These are phyloP conservation scores for Avena insularis DNA, from an alignment of 176 grass and related monocot species.

Conservation along the genomic window DNA sequence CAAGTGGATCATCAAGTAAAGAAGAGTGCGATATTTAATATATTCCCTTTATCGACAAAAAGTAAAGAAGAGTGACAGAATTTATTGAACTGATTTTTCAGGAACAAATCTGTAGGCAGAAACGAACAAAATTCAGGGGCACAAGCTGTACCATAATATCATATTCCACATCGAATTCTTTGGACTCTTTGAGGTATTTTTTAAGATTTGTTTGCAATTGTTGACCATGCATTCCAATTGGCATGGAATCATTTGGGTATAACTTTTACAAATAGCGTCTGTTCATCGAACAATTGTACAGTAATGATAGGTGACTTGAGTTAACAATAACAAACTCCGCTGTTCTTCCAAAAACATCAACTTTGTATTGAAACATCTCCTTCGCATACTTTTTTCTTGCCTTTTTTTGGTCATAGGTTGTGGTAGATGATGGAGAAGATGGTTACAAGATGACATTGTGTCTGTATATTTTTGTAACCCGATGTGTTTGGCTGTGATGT, in stretches of 20 bases:
- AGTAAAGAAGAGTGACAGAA: not conserved
- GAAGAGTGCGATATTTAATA: not conserved
- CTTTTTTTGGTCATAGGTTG: not conserved
- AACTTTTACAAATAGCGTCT: not conserved
- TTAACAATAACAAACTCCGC: not conserved
- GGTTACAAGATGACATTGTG: not conserved
- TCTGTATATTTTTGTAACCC: not conserved
- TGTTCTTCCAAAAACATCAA: not conserved
- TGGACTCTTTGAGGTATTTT: not conserved
- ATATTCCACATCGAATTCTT: slow-evolving; percentile 10
- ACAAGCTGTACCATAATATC: not conserved
- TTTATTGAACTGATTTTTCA: not conserved
- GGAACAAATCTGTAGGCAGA: not conserved
- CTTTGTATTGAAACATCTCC: not conserved
- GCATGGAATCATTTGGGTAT: not conserved
- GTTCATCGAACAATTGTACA: not conserved
- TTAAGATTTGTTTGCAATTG: not conserved
- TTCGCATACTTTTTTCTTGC: not conserved
- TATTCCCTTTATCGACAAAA: too few species aligned
- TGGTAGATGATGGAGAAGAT: not conserved
- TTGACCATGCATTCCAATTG: not conserved
- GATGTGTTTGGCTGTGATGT: not conserved
- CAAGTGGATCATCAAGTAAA: slow-evolving; percentile 27
- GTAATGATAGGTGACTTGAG: not conserved
- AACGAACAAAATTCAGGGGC: not conserved